Base-by-base conservation (phyloP, 345 rosid species). In the Acer saccharum region DNA sequence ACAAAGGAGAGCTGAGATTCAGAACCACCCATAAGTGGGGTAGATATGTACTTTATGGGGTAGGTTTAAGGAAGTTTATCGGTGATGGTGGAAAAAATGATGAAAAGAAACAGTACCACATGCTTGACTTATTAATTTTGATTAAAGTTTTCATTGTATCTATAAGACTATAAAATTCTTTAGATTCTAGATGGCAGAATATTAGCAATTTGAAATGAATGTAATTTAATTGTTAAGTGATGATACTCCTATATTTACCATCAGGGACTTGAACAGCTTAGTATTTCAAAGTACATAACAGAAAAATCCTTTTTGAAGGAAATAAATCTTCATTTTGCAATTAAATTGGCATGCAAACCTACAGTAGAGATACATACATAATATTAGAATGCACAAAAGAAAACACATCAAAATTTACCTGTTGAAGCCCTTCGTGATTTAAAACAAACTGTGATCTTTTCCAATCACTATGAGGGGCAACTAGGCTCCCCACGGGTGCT, bases 391-490 rank as follows among this genome's bases (percentile, higher is more conserved):
- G 52, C 32, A 55, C 21, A 55, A 67, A 3, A 11, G 41, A 74
- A 32, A 72, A 43, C 23, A 65, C 63, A 44, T 43, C 16, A 73
- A 64, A 58, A 11, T 68, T 48, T 86, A 92, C 98, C 97, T 91
- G 97, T 69, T 89, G 89, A 79, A 94, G 98, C 69, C 89, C 88
- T 87, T 94, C 98, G 61, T 94, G 94, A 84, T 91, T 89, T 81
- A 94, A 86, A 79, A 89, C 81, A 76, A 94, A 93, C 77, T 90
- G 92, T 11, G 94, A 83, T 74, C 88, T 86, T 80, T 86, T 93
- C 98, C 98, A 94, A 77, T 94, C 98, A 85, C 86, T 80, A 79
- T 94, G 98, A 69, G 98, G 97, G n/a, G 98, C 97, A 35, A 93
- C 85, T 7, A 79, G 75, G 74, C 84, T 83, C 8, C 95, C 98